These are phyloP conservation scores for Xylaria sp. DNA, from an alignment of 2,329 filamentous ascomycete genomes.

Conservation along the genomic window DNA sequence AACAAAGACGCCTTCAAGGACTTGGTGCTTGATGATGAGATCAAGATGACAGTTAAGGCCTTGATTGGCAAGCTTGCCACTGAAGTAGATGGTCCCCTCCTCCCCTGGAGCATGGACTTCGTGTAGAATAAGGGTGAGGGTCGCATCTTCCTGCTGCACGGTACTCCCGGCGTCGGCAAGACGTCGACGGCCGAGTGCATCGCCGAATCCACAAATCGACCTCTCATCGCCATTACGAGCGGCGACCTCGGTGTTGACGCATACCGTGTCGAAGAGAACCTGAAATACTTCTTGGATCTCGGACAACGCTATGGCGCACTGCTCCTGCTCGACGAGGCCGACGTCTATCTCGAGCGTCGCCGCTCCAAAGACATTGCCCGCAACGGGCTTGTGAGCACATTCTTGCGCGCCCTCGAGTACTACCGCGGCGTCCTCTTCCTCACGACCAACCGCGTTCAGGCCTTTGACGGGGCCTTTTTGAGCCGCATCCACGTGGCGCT, in stretches of 20 bases:
- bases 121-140: constrained; percentile 63
- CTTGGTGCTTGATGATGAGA: constrained; percentile 59
- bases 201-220: constrained; percentile 61
- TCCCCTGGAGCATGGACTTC: constrained; percentile 60
- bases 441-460: constrained; percentile 61
- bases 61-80: constrained; percentile 60
- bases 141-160: constrained; percentile 63
- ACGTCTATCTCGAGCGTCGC: constrained; percentile 69
- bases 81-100: constrained; percentile 51
- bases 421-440: constrained; percentile 62
- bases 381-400: constrained; percentile 61
- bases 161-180: constrained; percentile 65
- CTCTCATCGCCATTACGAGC: constrained; percentile 62
- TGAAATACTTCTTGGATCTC: constrained; percentile 61
- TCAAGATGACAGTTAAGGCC: constrained; percentile 61
- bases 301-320: constrained; percentile 62
- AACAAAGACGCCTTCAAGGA: constrained; percentile 63
- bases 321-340: constrained; percentile 68
- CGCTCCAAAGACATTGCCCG: constrained; percentile 56
- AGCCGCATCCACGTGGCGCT: constrained; percentile 62
- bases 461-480: constrained; percentile 60
- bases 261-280: constrained; percentile 54
- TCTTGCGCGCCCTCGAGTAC: constrained; percentile 63
- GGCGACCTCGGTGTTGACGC: constrained; percentile 59
- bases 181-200: constrained; percentile 68